Percentiles rank a stretch among this genome's conserved stretches.
phyloP scores from a whole-genome alignment of 169 alveolate species.

The Cryptosporidium muris region DNA sequence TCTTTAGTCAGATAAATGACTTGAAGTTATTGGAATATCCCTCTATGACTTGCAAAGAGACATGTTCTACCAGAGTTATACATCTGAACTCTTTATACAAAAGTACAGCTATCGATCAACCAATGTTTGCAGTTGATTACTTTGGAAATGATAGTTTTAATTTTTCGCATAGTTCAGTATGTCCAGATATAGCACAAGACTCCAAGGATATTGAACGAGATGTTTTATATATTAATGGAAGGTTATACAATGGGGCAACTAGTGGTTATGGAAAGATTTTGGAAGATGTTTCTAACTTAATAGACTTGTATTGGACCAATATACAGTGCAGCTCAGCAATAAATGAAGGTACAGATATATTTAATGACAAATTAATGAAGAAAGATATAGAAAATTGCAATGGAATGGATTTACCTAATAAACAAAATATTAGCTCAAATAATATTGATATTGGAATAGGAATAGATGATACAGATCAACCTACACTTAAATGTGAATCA shows the following conservation, averaged over 20 bases:
- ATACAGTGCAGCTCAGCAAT: background rate
- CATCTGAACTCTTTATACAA: conserved; percentile 19
- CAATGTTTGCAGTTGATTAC: conserved; percentile 25
- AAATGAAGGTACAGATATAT: background rate
- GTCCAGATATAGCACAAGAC: conserved; percentile 69
- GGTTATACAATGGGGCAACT: conserved; percentile 54
- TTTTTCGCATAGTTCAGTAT: conserved; percentile 25
- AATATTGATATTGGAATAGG: background rate
- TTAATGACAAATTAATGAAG: too few species aligned
- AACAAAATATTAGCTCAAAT: background rate
- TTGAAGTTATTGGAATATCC: background rate
- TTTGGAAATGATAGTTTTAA: background rate
- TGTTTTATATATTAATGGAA: conserved; percentile 44
- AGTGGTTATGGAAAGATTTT: conserved; percentile 50
- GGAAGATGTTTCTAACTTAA: conserved; percentile 12
- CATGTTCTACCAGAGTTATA: background rate
- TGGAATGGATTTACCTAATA: background rate
- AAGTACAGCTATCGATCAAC: conserved; percentile 42
- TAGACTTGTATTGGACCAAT: conserved; percentile 50
- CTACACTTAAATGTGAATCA: conserved; percentile 11
- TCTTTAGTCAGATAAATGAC: background rate
- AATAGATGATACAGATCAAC: background rate
- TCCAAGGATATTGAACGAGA: conserved; percentile 68
- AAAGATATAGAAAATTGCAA: background rate
- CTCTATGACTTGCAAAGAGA: background rate